Conservation (phyloP, 2,329 filamentous ascomycete species). For the Magnaporthiopsis poae region DNA sequence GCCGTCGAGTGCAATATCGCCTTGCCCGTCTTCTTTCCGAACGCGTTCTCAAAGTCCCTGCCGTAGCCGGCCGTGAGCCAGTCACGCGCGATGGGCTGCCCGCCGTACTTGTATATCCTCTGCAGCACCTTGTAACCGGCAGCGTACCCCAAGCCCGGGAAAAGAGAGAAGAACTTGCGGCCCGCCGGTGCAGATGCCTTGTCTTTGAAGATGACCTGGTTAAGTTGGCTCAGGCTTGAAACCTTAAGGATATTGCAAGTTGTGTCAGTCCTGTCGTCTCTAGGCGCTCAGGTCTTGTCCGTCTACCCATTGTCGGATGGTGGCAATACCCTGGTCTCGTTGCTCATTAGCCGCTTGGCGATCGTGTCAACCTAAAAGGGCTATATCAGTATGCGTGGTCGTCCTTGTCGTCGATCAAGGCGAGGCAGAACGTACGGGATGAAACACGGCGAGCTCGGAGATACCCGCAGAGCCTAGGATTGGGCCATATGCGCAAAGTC, state of each 20-base stretch:
- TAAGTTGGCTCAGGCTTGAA: slow-evolving; percentile 54
- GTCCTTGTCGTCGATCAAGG: not conserved
- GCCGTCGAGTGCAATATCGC: slow-evolving; percentile 96
- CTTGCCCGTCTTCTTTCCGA: slow-evolving; percentile 95
- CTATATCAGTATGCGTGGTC: not conserved
- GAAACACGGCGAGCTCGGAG: slow-evolving; percentile 85
- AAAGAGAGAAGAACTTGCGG: slow-evolving; percentile 85
- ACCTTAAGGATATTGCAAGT: slow-evolving; percentile 32
- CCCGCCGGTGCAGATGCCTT: slow-evolving; percentile 61
- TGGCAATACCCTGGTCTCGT: slow-evolving; percentile 62
- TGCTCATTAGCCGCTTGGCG: slow-evolving; percentile 98
- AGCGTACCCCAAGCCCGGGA: slow-evolving; percentile 92
- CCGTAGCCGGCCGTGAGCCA: slow-evolving; percentile 74
- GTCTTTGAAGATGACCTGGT: slow-evolving; percentile 88
- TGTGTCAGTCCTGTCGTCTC: not conserved
- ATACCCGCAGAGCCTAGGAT: slow-evolving; percentile 78
- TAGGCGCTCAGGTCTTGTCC: not conserved
- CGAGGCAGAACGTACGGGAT: slow-evolving; percentile 52
- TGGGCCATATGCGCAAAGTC: not conserved
- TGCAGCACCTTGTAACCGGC: slow-evolving; percentile 97
- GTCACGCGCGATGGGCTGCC: slow-evolving; percentile 89
- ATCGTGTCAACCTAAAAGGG: slow-evolving; percentile 76
- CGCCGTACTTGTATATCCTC: slow-evolving; percentile 97
- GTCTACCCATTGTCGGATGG: slow-evolving; percentile 7
- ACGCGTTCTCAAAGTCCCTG: slow-evolving; percentile 72